Evolutionary conservation across 768 basidiomycete genomes (phyloP).

Genomic region (Lentinus brumalis): DNA sequence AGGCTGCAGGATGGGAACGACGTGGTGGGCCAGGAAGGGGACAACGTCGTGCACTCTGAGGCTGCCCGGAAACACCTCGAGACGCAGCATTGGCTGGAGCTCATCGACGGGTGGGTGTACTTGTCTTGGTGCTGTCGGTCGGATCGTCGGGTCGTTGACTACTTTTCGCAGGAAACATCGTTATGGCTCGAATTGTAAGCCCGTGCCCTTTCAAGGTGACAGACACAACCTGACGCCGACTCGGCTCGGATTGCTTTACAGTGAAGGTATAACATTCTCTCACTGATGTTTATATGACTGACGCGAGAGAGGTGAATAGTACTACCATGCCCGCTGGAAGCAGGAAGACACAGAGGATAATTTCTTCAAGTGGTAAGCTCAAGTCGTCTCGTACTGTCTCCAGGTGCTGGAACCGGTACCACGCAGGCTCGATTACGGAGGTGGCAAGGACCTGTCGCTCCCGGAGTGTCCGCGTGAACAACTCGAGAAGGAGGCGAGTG

Average conservation of each 20-base stretch:
- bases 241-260: constrained; percentile 27
- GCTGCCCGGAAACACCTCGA: constrained; percentile 51
- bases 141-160: neutral
- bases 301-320: constrained; percentile 33
- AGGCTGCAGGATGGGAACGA: constrained; percentile 47
- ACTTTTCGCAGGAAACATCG: constrained; percentile 49
- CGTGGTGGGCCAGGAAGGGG: constrained; percentile 36
- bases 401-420: neutral
- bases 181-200: constrained; percentile 63
- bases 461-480: constrained; percentile 60
- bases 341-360: constrained; percentile 62
- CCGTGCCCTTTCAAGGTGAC: neutral
- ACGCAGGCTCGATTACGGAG: constrained; percentile 62
- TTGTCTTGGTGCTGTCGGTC: neutral
- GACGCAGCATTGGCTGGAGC: constrained; percentile 65
- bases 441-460: constrained; percentile 55
- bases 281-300: neutral
- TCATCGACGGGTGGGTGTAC: constrained; percentile 55
- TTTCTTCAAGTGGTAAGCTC: constrained; percentile 59
- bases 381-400: neutral
- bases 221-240: neutral
- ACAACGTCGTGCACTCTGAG: constrained; percentile 23
- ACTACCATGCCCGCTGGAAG: constrained; percentile 62
- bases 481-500: constrained; percentile 57
- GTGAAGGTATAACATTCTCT: constrained; percentile 40